Evolutionary conservation across 1,139 yeast genomes (phyloP).

Genomic region (Blastobotrys malaysiensis): DNA sequence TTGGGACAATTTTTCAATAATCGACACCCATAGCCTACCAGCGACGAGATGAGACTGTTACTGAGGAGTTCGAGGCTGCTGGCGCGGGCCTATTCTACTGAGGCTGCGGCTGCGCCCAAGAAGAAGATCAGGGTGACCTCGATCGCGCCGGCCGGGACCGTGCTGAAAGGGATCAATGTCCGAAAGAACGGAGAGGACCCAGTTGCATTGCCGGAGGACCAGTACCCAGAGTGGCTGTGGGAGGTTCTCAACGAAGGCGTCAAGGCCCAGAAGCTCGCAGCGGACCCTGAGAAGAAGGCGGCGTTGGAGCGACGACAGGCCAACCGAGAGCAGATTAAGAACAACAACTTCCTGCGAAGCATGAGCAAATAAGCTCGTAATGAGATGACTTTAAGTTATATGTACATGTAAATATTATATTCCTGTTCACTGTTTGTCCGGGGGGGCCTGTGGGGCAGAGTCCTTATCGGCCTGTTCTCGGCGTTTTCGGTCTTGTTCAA

Average conservation of each 20-base stretch:
- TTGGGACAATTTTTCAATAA: background rate
- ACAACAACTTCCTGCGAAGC: constrained; percentile 55
- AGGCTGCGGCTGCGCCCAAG: constrained; percentile 14
- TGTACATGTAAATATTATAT: constrained; percentile 5
- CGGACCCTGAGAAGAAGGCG: constrained; percentile 62
- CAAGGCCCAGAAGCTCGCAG: constrained; percentile 48
- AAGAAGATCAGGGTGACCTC: constrained; percentile 28
- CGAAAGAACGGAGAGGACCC: constrained; percentile 80
- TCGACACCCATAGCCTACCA: background rate
- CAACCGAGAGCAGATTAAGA: constrained; percentile 67
- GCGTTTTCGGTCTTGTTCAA: constrained; percentile 13
- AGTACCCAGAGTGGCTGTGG: constrained; percentile 97
- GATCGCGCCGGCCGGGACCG: constrained; percentile 70
- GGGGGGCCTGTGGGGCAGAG: no score
- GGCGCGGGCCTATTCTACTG: constrained; percentile 9
- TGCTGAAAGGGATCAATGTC: constrained; percentile 64
- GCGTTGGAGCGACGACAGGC: constrained; percentile 60
- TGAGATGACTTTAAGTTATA: constrained; percentile 1
- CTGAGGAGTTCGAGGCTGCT: constrained; percentile 4
- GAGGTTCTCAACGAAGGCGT: constrained; percentile 62
- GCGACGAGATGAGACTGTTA: constrained; percentile 2
- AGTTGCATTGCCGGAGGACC: constrained; percentile 80
- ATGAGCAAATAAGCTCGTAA: constrained; percentile 26
- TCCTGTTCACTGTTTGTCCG: constrained; percentile 7
- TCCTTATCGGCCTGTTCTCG: background rate